Evolutionary conservation across 768 basidiomycete genomes (phyloP).

Genomic region (Lentinus tigrinus): DNA sequence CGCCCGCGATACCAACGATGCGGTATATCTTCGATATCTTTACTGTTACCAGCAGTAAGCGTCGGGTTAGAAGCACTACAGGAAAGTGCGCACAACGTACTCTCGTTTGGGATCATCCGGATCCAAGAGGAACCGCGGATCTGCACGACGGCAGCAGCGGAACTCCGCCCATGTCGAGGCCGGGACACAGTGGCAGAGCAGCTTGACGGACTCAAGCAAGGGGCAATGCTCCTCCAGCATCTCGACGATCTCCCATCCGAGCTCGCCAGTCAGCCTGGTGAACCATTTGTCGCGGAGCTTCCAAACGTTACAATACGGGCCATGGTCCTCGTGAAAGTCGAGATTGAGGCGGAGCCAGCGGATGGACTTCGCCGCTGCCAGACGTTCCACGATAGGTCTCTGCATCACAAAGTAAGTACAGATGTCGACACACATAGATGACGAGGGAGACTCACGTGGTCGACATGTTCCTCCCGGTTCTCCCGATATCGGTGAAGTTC

Average conservation of each 20-base stretch:
- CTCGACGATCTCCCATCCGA: background rate
- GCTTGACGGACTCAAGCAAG: background rate
- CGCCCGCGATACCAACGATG: too few species aligned
- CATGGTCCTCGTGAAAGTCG: background rate
- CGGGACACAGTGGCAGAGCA: background rate
- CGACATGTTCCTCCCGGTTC: background rate
- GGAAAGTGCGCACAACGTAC: background rate
- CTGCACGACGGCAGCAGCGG: background rate
- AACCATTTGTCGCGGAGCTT: background rate
- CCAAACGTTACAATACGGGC: background rate
- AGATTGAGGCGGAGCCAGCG: background rate
- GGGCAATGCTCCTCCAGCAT: background rate
- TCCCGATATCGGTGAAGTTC: background rate
- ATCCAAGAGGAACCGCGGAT: background rate
- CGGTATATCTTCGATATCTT: too few species aligned
- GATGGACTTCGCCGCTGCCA: background rate
- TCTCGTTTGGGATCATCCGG: background rate
- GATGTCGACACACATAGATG: background rate
- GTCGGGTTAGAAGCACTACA: background rate
- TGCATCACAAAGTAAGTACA: background rate
- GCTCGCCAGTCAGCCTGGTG: background rate
- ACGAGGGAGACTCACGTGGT: background rate
- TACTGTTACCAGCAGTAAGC: background rate
- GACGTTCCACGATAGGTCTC: background rate
- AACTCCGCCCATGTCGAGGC: background rate